These are phyloP conservation scores for Cadophora gregata DNA, from an alignment of 2,329 filamentous ascomycete species.

Conservation along the genomic window DNA sequence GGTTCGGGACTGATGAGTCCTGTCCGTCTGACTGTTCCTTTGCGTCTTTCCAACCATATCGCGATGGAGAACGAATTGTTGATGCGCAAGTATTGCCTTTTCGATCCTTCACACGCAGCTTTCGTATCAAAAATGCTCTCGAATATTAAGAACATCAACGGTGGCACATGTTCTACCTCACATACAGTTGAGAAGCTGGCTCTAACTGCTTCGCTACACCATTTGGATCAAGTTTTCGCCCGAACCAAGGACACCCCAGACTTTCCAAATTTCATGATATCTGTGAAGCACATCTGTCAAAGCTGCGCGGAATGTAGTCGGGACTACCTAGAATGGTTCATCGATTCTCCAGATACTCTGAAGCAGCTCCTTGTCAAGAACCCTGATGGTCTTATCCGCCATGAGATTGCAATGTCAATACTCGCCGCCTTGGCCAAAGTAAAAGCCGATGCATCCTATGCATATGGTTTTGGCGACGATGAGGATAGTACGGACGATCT, in stretches of 20 bases:
- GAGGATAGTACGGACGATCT: constrained; percentile 41
- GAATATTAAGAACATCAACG: constrained; percentile 57
- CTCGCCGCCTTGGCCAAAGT: constrained; percentile 59
- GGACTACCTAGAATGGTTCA: constrained; percentile 67
- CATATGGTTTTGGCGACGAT: constrained; percentile 51
- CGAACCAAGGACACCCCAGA: constrained; percentile 72
- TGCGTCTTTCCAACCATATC: constrained; percentile 63
- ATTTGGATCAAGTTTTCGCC: constrained; percentile 77
- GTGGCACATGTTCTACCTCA: constrained; percentile 55
- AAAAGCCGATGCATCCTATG: constrained; percentile 52
- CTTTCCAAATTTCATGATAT: constrained; percentile 60
- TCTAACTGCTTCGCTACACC: constrained; percentile 62
- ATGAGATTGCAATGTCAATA: constrained; percentile 57
- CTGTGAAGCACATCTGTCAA: constrained; percentile 57
- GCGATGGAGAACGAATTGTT: constrained; percentile 74
- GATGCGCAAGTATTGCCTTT: constrained; percentile 79
- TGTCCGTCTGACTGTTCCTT: constrained; percentile 53
- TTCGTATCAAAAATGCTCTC: constrained; percentile 70
- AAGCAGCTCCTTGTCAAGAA: constrained; percentile 69
- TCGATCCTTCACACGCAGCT: constrained; percentile 71
- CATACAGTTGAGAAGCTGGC: constrained; percentile 56
- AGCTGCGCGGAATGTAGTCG: constrained; percentile 61
- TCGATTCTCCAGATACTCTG: constrained; percentile 60
- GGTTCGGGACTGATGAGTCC: constrained; percentile 47
- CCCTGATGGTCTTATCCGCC: constrained; percentile 61